phyloP scores from a whole-genome alignment of 1,284 basidiomycete genomes.

The Veloboletus limbatus region DNA sequence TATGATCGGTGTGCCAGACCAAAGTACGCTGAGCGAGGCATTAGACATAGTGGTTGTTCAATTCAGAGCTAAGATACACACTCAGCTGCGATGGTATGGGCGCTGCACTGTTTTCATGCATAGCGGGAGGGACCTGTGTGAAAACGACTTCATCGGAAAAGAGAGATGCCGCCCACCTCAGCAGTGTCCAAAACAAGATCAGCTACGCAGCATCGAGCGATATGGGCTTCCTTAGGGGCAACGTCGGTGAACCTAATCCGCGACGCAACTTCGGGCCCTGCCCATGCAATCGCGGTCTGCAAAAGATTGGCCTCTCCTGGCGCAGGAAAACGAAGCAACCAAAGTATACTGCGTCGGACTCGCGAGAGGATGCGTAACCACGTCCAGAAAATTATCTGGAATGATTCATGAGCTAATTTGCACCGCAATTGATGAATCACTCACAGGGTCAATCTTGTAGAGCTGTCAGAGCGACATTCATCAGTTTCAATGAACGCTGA shows the following conservation, averaged over 20 bases:
- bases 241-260: conserved; percentile 60
- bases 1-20: conserved; percentile 59
- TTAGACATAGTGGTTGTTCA: conserved; percentile 9
- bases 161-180: conserved; percentile 39
- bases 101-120: conserved; percentile 48
- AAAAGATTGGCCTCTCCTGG: conserved; percentile 53
- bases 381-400: conserved; percentile 47
- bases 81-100: conserved; percentile 63
- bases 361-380: conserved; percentile 55
- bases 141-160: not conserved
- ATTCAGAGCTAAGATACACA: conserved; percentile 27
- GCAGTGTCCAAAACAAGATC: conserved; percentile 64
- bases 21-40: conserved; percentile 43
- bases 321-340: conserved; percentile 60
- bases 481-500: conserved; percentile 15
- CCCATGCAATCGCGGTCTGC: conserved; percentile 50
- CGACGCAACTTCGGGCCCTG: conserved; percentile 50
- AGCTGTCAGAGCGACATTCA: conserved; percentile 36
- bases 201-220: conserved; percentile 51
- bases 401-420: conserved; percentile 4
- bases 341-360: conserved; percentile 55
- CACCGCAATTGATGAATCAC: conserved; percentile 4
- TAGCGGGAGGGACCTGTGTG: not conserved
- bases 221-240: conserved; percentile 51
- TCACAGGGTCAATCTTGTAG: conserved; percentile 55